Conservation (phyloP, 345 rosid species). For the Pseudoturritis turrita region DNA sequence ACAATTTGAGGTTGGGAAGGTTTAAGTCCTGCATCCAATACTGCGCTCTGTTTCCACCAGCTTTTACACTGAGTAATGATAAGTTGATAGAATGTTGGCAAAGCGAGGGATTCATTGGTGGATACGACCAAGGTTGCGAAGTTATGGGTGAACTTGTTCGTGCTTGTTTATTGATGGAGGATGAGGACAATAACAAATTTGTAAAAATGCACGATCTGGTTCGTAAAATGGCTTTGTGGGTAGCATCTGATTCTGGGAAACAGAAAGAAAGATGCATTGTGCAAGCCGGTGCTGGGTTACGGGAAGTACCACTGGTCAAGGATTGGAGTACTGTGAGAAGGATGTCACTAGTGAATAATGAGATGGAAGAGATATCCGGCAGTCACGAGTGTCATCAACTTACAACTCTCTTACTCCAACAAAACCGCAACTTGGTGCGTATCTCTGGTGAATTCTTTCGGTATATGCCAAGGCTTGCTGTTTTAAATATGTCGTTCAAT, state of each 20-base stretch:
- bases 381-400: background rate
- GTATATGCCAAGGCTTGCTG: constrained; percentile 1
- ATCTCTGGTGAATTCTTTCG: constrained; percentile 2
- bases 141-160: background rate
- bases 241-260: background rate
- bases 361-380: background rate
- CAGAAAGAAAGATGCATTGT: background rate
- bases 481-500: background rate
- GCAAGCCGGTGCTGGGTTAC: background rate
- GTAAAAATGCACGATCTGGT: background rate
- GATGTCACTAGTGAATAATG: background rate
- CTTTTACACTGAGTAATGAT: background rate
- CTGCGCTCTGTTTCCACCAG: background rate
- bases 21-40: background rate
- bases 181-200: background rate
- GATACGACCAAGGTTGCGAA: background rate
- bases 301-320: background rate
- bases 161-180: background rate
- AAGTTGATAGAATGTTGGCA: background rate
- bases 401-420: background rate
- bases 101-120: background rate
- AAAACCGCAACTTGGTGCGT: background rate
- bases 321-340: background rate
- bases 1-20: background rate
- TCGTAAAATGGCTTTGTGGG: constrained; percentile 1